Base-by-base conservation (phyloP, 805 yeast species). In the Maudiozyma serrabonitensis region DNA sequence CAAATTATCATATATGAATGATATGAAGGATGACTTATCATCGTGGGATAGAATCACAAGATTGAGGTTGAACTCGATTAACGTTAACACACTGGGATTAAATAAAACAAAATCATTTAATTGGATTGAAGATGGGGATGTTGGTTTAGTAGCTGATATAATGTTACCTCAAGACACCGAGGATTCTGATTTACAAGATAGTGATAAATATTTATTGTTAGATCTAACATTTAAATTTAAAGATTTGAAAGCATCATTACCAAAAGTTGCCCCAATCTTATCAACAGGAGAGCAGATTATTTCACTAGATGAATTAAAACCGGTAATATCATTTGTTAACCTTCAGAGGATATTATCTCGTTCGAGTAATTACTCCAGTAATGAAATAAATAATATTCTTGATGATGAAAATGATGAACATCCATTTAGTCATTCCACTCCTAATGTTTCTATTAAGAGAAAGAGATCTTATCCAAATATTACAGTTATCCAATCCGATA, bases 61-160 rank as follows among this genome's bases (percentile, higher is more conserved):
- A 52, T 58, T 78, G 41, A 66, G 73, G 54, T 50, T 71, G 46
- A 73, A 72, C 45, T 66, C 70, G 2, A 68, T 70, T 8, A 64
- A 66, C 38, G 59, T 72, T 6, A 67, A 65, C n/a, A 66, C 68
- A 28, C 47, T 71, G 21, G 72, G 73, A 0, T 50, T 68, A n/a
- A 49, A 58, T 40, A 62, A 60, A 40, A 59, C 64, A 3, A 59
- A 61, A 21, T 75, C 79, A 53, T 79, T 84, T 59, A 82, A 81
- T 58, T 86, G 93, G 95, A 64, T 86, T 12, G 74, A 75, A 25
- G 79, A 79, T 44, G 91, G 93, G 4, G 79, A 80, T 55, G 80
- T 82, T 4, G 89, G 84, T 50, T 67, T 86, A 4, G 69, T 75
- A 16, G 85, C 87, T 3, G 93, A 86, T 66, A 77, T 86, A 19